phyloP scores from a whole-genome alignment of 805 yeast genomes.

The Lipomyces mesembrius region DNA sequence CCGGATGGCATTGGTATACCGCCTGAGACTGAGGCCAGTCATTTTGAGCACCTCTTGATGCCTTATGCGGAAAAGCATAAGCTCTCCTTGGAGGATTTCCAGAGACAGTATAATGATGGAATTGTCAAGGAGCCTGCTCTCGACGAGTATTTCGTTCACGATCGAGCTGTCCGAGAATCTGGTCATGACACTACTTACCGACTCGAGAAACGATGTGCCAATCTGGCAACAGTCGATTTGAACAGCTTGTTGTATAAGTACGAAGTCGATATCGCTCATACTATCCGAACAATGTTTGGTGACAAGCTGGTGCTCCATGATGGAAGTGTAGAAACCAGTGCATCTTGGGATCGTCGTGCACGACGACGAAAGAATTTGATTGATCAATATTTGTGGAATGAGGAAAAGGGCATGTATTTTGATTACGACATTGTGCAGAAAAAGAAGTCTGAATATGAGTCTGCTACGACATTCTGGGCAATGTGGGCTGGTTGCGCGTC shows the following conservation, averaged over 20 bases:
- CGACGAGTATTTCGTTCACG: conserved; percentile 88
- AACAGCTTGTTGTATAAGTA: conserved; percentile 86
- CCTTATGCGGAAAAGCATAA: conserved; percentile 71
- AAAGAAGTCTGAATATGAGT: conserved; percentile 67
- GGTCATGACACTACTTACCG: conserved; percentile 96
- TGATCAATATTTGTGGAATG: conserved; percentile 82
- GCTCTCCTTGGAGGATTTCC: conserved; percentile 64
- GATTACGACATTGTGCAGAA: conserved; percentile 74
- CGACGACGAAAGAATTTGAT: conserved; percentile 58
- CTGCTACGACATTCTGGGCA: conserved; percentile 92
- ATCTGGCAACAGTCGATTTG: conserved; percentile 87
- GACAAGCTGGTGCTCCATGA: conserved; percentile 48
- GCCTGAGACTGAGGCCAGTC: conserved; percentile 92
- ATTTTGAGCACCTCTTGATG: conserved; percentile 70
- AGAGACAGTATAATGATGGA: conserved; percentile 68
- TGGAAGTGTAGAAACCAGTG: conserved; percentile 53
- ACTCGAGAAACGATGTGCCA: conserved; percentile 85
- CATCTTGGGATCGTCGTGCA: conserved; percentile 68
- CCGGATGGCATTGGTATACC: conserved; percentile 94
- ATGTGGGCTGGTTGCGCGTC: conserved; percentile 80
- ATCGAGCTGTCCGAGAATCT: conserved; percentile 91
- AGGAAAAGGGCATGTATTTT: conserved; percentile 72
- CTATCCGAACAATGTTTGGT: conserved; percentile 61
- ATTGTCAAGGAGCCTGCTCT: conserved; percentile 73
- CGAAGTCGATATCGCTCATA: conserved; percentile 78